phyloP scores from a whole-genome alignment of 257 asterid genomes.

The Ilex aquifolium region DNA sequence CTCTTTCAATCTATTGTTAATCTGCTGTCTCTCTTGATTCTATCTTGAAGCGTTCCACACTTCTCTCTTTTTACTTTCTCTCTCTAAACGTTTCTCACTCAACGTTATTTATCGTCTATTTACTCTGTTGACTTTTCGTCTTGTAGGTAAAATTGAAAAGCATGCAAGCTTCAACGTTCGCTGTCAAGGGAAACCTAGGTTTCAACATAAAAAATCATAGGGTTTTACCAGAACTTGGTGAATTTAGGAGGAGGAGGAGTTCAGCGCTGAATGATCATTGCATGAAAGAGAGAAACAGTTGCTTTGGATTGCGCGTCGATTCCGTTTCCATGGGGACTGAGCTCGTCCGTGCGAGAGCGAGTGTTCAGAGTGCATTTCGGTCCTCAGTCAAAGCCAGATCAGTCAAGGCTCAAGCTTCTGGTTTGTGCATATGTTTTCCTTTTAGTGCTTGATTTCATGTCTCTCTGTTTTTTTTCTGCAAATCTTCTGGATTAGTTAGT shows the following conservation, averaged over 20 bases:
- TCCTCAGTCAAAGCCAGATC: slow-evolving; percentile 50
- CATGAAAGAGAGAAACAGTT: slow-evolving; percentile 32
- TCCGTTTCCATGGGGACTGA: slow-evolving; percentile 45
- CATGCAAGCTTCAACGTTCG: slow-evolving; percentile 56
- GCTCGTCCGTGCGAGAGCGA: slow-evolving; percentile 25
- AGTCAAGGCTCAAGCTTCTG: slow-evolving; percentile 53
- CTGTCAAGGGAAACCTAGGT: slow-evolving; percentile 32
- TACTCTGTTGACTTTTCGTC: slow-evolving; percentile 30
- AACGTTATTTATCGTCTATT: slow-evolving; percentile 4
- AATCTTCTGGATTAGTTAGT: too few species aligned
- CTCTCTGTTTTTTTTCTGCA: neutral
- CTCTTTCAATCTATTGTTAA: too few species aligned
- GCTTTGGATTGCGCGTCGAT: slow-evolving; percentile 37
- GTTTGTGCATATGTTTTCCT: slow-evolving; percentile 21
- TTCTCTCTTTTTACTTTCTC: neutral
- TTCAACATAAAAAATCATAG: slow-evolving; percentile 32
- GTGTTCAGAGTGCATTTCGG: slow-evolving; percentile 26
- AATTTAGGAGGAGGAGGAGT: slow-evolving; percentile 13
- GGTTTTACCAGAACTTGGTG: slow-evolving; percentile 20
- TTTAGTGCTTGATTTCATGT: neutral
- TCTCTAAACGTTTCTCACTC: neutral
- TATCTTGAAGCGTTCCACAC: neutral
- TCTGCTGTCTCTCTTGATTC: neutral
- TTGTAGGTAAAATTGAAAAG: slow-evolving; percentile 10
- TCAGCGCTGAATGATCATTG: slow-evolving; percentile 16